Base-by-base conservation (phyloP, 345 rosid genomes). In the Syzygium grande region DNA sequence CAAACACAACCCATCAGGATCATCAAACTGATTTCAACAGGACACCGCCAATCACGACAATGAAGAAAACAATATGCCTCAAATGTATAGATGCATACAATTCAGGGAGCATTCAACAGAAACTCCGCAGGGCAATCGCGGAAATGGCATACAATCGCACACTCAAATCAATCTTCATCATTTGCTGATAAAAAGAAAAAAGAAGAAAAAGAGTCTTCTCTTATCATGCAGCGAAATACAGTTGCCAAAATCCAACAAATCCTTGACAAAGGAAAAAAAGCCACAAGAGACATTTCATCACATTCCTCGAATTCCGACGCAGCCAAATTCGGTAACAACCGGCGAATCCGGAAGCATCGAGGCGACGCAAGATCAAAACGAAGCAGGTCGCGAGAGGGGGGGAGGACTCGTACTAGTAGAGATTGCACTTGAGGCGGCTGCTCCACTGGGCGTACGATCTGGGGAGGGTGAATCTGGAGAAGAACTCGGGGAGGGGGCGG, bases 401-500 rank as follows among this genome's bases (percentile, higher is more conserved):
- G 17, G 56, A 27, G 25, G 56, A 38, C 25, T 6, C 58, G 11
- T 93, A 96, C 99, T 98, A 98, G 95, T 96, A 98, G 92, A 98
- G 94, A 91, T 98, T 98, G 98, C 99, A 98, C 88, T 98, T 98
- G 92, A 98, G 94, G 89, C 99, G 98, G 92, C 99, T 96, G 93
- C 94, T 95, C 99, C 97, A 96, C 92, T 94, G 94, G 86, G 96
- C 92, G 88, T 88, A 88, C 17, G 99, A 96, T 92, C 94, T 91
- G 51, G 99, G 99, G 79, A 93, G 90, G 84, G 99, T 96, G 94
- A 98, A 98, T 86, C 97, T 90, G 59, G 99, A 96, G 91, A 96
- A 96, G 92, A 98, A 98, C 88, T 98, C 99, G 0, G 98, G 89
- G 17, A 90, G 88, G 38, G 99, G 98, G 23, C 99, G 97, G 52